phyloP scores from a whole-genome alignment of 345 rosid genomes.

The Arabis hirsuta region DNA sequence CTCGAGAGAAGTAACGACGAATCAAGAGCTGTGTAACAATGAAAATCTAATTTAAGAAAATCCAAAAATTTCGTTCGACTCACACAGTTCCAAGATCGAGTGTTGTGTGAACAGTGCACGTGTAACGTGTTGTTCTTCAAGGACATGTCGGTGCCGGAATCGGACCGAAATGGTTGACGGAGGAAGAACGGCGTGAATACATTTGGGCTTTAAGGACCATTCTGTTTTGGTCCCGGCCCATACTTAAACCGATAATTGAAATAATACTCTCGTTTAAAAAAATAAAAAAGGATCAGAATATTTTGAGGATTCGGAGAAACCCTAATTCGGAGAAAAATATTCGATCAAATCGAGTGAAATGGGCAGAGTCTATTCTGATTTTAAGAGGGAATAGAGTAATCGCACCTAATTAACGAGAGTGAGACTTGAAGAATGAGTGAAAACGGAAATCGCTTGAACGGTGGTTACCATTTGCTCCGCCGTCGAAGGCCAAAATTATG shows the following conservation, averaged over 20 bases:
- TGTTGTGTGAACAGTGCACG: not conserved
- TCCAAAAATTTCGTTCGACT: slow-evolving; percentile 5
- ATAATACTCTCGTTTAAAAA: not conserved
- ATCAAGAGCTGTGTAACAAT: not conserved
- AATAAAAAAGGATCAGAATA: not conserved
- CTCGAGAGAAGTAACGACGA: slow-evolving; percentile 4
- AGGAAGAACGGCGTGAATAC: slow-evolving; percentile 2
- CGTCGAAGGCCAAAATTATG: not conserved
- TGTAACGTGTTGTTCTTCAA: slow-evolving; percentile 26
- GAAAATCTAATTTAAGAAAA: not conserved
- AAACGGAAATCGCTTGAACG: not conserved
- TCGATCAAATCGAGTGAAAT: slow-evolving; percentile 14
- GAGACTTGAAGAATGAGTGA: not conserved
- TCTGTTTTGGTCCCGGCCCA: not conserved
- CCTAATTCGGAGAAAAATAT: not conserved
- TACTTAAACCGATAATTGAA: not conserved
- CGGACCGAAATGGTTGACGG: slow-evolving; percentile 8
- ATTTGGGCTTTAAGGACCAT: slow-evolving; percentile 31
- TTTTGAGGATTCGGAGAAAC: not conserved
- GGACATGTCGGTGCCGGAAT: slow-evolving; percentile 16
- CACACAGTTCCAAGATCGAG: slow-evolving; percentile 28
- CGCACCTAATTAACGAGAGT: not conserved
- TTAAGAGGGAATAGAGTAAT: not conserved
- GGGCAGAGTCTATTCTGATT: not conserved
- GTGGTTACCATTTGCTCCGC: not conserved